Evolutionary conservation across 345 rosid genomes (phyloP), one percentile per base, ranked within the genome.

Genomic region (Populus ilicifolia): DNA sequence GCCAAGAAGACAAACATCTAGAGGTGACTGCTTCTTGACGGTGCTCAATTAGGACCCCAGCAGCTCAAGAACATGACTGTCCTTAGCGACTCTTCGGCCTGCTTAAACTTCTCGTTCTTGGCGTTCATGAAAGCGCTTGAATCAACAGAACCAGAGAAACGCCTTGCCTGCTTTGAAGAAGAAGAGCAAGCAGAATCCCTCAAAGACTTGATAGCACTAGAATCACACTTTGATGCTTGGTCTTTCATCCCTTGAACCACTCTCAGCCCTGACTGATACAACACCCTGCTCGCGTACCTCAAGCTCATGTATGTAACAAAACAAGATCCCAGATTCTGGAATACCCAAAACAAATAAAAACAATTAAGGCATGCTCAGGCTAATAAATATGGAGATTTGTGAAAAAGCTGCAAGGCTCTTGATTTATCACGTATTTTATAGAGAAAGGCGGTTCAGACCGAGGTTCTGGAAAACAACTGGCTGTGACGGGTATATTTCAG

Each of bases 21-120:
- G 17, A 46, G 50, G 17, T 46, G 16, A 5, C 50, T 61, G 23
- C 2, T 21, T 18, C 23, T 8, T 5, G 65, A 23, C 11, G 23
- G 11, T 20, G 18, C 1, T 79, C 72, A 89, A 64, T 82, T 86
- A 36, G 92, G 96, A 81, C 88, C 94, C 98, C 98, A 93, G 63
- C 96, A 93, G 82, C 96, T 91, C 88, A 93, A 84, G 67, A 80
- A 93, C 96, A 93, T 91, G 50, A 93, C 85, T 5, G 89, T 91
- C 75, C 96, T 80, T 0, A 93, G 86, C 39, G 98, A 90, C 74
- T 93, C 96, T 70, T 93, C 94, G 0, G 92, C 86, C 69, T 83
- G 84, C 80, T 85, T 89, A 4, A 78, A 39, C 82, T 80, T 86
- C 78, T 89, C 90, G 30, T 69, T 79, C 76, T 84, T 83, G 65